Conservation (phyloP, 73 alveolate species). For the Paramecium tetraurelia region DNA sequence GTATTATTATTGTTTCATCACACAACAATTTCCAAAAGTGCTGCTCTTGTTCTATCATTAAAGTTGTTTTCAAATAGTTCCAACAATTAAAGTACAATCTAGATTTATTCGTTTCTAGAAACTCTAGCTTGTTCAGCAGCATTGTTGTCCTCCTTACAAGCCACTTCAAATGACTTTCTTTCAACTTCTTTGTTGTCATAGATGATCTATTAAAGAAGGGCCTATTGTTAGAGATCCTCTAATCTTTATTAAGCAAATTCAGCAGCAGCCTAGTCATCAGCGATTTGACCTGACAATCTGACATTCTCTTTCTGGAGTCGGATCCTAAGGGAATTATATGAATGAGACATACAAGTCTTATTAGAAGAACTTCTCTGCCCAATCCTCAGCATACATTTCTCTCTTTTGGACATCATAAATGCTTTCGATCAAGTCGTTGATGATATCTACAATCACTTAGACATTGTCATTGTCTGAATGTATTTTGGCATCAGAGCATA, state of each 20-base stretch:
- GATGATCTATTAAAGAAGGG: neutral
- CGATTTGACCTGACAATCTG: neutral
- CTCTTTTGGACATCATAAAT: slow-evolving; percentile 31
- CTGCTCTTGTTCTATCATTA: slow-evolving; percentile 40
- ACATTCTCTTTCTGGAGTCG: slow-evolving; percentile 13
- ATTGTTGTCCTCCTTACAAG: slow-evolving; percentile 25
- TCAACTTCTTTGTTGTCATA: slow-evolving; percentile 36
- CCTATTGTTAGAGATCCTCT: neutral
- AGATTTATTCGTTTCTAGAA: neutral
- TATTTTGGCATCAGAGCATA: slow-evolving; percentile 43
- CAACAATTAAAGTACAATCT: neutral
- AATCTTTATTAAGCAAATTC: slow-evolving; percentile 32
- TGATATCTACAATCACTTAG: slow-evolving; percentile 15
- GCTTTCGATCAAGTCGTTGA: slow-evolving; percentile 17
- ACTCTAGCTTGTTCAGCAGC: slow-evolving; percentile 32
- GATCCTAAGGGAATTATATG: neutral
- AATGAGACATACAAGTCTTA: neutral
- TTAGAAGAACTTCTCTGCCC: slow-evolving; percentile 46
- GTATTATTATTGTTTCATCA: neutral
- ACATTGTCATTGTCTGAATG: slow-evolving; percentile 45
- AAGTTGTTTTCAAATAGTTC: slow-evolving; percentile 35
- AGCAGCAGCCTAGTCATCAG: slow-evolving; percentile 10
- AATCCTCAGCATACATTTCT: slow-evolving; percentile 55
- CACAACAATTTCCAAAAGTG: neutral
- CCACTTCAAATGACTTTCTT: neutral